These are phyloP conservation scores for Colletotrichum horii DNA, from an alignment of 2,329 filamentous ascomycete genomes.

Conservation along the genomic window DNA sequence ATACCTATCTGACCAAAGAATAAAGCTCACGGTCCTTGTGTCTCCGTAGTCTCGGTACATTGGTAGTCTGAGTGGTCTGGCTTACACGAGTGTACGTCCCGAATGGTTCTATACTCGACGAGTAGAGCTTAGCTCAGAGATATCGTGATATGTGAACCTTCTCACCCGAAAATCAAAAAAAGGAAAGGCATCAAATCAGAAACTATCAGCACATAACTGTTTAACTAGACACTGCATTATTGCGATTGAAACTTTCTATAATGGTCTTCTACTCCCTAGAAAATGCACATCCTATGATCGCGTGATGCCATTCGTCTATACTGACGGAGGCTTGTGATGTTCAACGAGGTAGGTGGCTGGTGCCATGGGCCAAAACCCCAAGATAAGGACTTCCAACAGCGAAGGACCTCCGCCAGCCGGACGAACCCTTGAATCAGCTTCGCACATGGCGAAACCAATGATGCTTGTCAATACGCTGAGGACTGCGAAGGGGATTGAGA, in stretches of 20 bases:
- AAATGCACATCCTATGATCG: not conserved
- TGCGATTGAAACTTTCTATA: not conserved
- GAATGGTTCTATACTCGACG: not conserved
- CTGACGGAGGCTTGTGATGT: not conserved
- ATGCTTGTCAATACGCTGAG: not conserved
- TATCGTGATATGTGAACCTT: not conserved
- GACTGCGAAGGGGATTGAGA: not conserved
- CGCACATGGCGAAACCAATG: not conserved
- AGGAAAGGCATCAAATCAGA: not conserved
- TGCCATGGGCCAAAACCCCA: not conserved
- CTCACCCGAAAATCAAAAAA: not conserved
- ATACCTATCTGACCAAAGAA: not conserved
- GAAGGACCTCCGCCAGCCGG: not conserved
- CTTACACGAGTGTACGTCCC: not conserved
- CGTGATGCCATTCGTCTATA: not conserved
- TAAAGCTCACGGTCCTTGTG: not conserved
- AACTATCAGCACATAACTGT: not conserved
- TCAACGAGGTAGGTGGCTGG: not conserved
- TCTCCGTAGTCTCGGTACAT: not conserved
- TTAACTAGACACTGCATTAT: not conserved
- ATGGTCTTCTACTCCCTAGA: not conserved
- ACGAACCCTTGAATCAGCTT: not conserved
- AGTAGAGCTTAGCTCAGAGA: not conserved
- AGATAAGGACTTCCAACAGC: not conserved
- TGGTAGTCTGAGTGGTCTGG: not conserved